These are phyloP conservation scores for Linnemannia elongata DNA, from an alignment of 192 early-diverging fungal species.

Conservation along the genomic window DNA sequence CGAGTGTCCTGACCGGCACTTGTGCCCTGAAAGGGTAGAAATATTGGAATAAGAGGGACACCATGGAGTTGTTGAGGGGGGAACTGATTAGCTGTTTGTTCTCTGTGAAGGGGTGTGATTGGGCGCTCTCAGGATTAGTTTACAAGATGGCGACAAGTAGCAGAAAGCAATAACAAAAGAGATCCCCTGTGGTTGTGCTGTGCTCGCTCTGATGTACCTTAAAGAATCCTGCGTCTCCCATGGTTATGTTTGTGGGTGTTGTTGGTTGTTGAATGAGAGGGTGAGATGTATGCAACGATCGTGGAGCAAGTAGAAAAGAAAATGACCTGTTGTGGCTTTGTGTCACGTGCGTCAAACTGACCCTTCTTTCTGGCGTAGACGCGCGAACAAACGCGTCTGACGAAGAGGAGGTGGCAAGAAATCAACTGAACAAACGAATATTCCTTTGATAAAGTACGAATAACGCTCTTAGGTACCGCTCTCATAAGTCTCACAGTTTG, in stretches of 20 bases:
- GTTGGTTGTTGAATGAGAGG: no score
- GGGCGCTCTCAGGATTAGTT: background rate
- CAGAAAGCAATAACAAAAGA: background rate
- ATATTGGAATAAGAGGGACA: background rate
- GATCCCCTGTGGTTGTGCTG: background rate
- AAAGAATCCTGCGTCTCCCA: slow-evolving; percentile 64
- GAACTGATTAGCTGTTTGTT: background rate
- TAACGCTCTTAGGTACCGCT: no score
- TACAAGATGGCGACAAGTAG: background rate
- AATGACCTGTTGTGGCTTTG: no score
- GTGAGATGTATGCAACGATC: no score
- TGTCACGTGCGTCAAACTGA: no score
- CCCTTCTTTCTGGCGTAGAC: no score
- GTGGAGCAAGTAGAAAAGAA: no score
- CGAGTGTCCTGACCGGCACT: slow-evolving; percentile 83
- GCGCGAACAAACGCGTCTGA: no score
- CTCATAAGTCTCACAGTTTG: no score
- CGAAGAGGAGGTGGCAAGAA: no score
- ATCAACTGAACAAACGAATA: no score
- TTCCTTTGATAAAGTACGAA: no score
- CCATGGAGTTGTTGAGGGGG: background rate
- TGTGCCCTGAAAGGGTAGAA: slow-evolving; percentile 65
- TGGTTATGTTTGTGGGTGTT: slow-evolving; percentile 1
- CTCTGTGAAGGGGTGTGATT: background rate
- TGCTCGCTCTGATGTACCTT: slow-evolving; percentile 31